A percentile compares a stretch with the other conserved stretches of the same genome.
Conservation (phyloP, 441 rosid species). For the Populus hybrid region DNA sequence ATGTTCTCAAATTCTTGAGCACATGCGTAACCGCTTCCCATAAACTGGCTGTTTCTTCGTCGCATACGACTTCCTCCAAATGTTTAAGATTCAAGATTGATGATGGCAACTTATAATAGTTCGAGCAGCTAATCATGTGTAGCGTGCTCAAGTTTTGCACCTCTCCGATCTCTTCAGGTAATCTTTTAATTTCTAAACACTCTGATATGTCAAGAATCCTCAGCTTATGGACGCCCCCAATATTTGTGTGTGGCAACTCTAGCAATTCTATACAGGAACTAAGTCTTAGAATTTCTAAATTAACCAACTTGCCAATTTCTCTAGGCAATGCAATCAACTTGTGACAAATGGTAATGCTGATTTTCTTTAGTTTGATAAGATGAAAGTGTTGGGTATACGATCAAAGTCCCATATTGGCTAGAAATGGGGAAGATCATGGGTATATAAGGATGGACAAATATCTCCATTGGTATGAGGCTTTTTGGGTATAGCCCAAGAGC, state of each 20-base stretch:
- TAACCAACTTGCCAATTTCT: constrained; percentile 34
- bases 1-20: too few species aligned
- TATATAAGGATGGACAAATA: too few species aligned
- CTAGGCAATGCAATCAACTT: constrained; percentile 25
- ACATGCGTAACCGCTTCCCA: constrained; percentile 30
- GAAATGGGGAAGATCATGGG: too few species aligned
- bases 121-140: constrained; percentile 41
- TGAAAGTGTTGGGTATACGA: background rate
- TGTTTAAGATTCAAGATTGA: constrained; percentile 35
- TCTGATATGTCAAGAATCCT: constrained; percentile 42
- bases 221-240: constrained; percentile 27
- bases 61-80: constrained; percentile 39
- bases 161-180: constrained; percentile 31
- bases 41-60: constrained; percentile 32
- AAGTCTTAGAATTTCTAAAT: constrained; percentile 38
- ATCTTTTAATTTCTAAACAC: constrained; percentile 28
- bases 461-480: too few species aligned
- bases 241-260: constrained; percentile 34
- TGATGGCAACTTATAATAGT: constrained; percentile 22
- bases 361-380: constrained; percentile 32
- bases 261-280: constrained; percentile 40
- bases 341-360: constrained; percentile 61
- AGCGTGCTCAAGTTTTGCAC: constrained; percentile 37
- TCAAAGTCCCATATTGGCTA: too few species aligned
- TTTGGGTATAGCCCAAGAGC: too few species aligned